These are phyloP conservation scores for Hymenoscyphus salicellus DNA, from an alignment of 2,329 filamentous ascomycete species.

Conservation along the genomic window DNA sequence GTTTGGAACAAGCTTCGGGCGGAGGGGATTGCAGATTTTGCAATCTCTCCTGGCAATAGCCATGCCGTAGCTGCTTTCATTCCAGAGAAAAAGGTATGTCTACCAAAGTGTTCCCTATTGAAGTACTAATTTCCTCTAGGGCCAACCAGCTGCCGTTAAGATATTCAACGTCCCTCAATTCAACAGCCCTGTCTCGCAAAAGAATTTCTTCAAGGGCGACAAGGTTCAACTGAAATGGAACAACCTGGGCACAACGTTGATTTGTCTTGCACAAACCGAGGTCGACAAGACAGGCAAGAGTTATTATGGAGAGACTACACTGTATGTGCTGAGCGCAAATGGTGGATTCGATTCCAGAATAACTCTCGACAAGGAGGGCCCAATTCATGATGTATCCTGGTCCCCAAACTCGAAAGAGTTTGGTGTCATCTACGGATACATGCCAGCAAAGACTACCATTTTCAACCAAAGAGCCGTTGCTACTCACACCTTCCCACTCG, in stretches of 20 bases:
- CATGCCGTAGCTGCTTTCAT: constrained; percentile 93
- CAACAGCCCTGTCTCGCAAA: constrained; percentile 78
- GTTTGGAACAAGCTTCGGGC: constrained; percentile 95
- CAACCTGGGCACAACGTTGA: constrained; percentile 79
- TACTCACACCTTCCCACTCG: constrained; percentile 81
- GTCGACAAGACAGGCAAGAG: constrained; percentile 98
- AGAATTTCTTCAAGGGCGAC: constrained; percentile 99
- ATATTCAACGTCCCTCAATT: constrained; percentile 93
- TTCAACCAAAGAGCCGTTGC: constrained; percentile 86
- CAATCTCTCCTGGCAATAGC: constrained; percentile 82
- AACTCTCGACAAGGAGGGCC: constrained; percentile 91
- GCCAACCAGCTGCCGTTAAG: constrained; percentile 89
- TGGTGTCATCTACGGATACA: constrained; percentile 94
- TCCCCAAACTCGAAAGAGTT: constrained; percentile 97
- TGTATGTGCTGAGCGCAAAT: constrained; percentile 90
- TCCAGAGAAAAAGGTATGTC: constrained; percentile 83
- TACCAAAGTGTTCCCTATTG: neutral
- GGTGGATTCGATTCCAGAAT: constrained; percentile 91
- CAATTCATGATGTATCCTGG: constrained; percentile 98
- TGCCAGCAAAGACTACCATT: constrained; percentile 98
- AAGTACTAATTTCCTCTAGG: constrained; percentile 51
- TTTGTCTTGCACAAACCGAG: constrained; percentile 95
- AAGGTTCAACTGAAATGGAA: constrained; percentile 99
- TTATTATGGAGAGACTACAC: constrained; percentile 97
- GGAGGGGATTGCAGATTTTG: constrained; percentile 87